phyloP scores from a whole-genome alignment of 345 rosid species.

The Ceriops tagal region DNA sequence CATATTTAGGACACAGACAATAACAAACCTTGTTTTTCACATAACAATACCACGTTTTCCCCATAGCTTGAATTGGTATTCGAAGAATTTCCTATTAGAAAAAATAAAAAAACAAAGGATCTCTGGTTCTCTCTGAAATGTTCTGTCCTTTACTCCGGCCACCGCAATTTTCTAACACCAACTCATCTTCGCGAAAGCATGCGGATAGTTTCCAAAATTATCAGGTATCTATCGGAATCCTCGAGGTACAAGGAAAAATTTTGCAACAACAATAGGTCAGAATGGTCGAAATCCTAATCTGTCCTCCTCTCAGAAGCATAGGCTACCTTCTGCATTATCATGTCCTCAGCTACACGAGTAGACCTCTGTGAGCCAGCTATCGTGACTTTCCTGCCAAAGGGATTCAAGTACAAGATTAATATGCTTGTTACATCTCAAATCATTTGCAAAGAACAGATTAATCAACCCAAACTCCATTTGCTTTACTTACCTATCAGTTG shows the following conservation, averaged over 20 bases:
- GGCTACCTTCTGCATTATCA: slow-evolving; percentile 94
- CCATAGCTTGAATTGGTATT: slow-evolving; percentile 15
- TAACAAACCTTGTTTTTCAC: too few species aligned
- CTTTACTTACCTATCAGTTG: slow-evolving; percentile 65
- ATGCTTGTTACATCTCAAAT: neutral
- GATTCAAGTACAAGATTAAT: slow-evolving; percentile 3
- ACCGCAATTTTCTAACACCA: slow-evolving; percentile 14
- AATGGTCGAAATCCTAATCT: slow-evolving; percentile 37
- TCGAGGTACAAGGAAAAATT: slow-evolving; percentile 14
- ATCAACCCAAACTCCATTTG: neutral
- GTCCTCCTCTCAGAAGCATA: slow-evolving; percentile 71
- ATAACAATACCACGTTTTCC: neutral
- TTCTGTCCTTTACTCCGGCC: slow-evolving; percentile 7
- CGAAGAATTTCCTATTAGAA: slow-evolving; percentile 25
- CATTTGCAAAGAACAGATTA: neutral
- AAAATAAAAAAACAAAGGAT: slow-evolving; percentile 20
- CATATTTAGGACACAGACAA: too few species aligned
- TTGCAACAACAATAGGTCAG: slow-evolving; percentile 16
- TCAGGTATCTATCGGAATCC: slow-evolving; percentile 13
- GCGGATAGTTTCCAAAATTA: slow-evolving; percentile 13
- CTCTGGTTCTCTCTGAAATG: slow-evolving; percentile 13
- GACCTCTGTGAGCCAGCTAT: slow-evolving; percentile 93
- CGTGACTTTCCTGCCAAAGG: slow-evolving; percentile 75
- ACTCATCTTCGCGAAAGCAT: slow-evolving; percentile 2
- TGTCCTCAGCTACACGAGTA: slow-evolving; percentile 72